Conservation (phyloP, 306 rosid species). For the Malus fusca region DNA sequence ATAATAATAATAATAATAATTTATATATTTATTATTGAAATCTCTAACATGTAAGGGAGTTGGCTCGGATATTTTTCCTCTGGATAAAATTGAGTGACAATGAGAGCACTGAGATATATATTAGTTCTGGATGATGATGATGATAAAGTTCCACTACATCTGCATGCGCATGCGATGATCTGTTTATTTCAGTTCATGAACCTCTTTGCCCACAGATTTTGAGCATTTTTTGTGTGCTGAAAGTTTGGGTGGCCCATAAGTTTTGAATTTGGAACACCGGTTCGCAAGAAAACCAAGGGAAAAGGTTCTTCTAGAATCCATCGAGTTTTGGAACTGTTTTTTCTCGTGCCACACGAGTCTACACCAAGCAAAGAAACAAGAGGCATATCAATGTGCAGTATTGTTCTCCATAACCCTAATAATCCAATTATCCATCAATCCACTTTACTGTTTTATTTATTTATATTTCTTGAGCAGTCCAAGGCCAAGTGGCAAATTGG, state of each 20-base stretch:
- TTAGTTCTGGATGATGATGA: background rate
- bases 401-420: background rate
- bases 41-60: background rate
- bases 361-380: background rate
- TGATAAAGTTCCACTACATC: background rate
- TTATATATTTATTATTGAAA: too few species aligned
- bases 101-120: background rate
- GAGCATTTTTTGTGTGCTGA: background rate
- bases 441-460: background rate
- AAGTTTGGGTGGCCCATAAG: background rate
- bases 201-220: background rate
- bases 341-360: background rate
- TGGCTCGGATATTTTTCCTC: background rate
- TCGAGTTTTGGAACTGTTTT: background rate
- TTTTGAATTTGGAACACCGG: background rate
- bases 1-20: too few species aligned
- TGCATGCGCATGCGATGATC: background rate
- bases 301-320: background rate
- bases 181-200: too few species aligned
- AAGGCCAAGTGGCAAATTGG: too few species aligned
- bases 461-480: too few species aligned
- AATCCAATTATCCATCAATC: background rate
- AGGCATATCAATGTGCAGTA: background rate
- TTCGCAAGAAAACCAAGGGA: constrained; percentile 2
- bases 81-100: background rate